Percentiles rank a stretch among this genome's conserved stretches.
Conservation (phyloP, 768 basidiomycete species). For the Lactifluus volemus region DNA sequence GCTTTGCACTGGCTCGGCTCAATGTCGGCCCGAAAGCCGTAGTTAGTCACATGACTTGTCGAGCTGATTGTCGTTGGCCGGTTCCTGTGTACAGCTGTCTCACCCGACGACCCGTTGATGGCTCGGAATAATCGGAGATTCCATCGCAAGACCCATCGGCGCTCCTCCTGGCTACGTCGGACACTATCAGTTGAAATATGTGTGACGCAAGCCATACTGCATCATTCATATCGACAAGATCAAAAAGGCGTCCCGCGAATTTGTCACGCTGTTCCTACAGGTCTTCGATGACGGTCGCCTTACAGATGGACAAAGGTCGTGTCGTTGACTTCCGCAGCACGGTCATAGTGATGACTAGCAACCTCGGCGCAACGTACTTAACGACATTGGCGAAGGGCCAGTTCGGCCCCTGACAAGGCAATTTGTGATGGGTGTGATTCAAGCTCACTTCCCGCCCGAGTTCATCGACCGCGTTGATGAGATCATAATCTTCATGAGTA, state of each 20-base stretch:
- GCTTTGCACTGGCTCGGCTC: no score
- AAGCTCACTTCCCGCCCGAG: conserved; percentile 84
- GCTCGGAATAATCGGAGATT: conserved; percentile 86
- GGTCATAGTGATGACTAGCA: conserved; percentile 92
- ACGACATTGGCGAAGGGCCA: conserved; percentile 65
- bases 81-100: no score
- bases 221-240: conserved; percentile 84
- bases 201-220: conserved; percentile 83
- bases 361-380: conserved; percentile 77
- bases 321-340: conserved; percentile 84
- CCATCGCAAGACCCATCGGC: conserved; percentile 60
- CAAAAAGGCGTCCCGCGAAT: conserved; percentile 74
- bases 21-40: no score
- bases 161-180: conserved; percentile 89
- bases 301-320: conserved; percentile 86
- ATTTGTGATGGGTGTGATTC: conserved; percentile 73
- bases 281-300: conserved; percentile 89
- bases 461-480: conserved; percentile 88
- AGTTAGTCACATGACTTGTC: no score
- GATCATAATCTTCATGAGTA: conserved; percentile 60
- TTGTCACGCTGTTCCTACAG: conserved; percentile 66
- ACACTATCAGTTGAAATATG: conserved; percentile 89
- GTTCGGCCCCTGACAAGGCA: conserved; percentile 51
- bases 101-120: no score
- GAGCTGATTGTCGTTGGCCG: no score